phyloP scores from a whole-genome alignment of 164 flowering plant species.

The Cinnamomum chago region DNA sequence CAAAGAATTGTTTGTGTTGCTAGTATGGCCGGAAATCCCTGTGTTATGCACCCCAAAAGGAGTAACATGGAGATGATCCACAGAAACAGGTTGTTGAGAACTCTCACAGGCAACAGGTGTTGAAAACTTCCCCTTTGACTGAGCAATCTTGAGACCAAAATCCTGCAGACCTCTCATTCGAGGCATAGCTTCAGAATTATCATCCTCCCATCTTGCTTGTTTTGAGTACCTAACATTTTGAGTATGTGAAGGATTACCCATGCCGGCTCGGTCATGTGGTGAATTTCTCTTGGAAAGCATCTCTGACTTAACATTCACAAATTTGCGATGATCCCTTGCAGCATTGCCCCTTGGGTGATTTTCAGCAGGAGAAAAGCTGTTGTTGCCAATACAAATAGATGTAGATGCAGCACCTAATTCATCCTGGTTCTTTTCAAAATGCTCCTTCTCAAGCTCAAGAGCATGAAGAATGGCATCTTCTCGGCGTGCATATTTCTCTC shows the following conservation, averaged over 20 bases:
- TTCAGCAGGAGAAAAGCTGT: conserved; percentile 26
- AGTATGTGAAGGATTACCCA: conserved; percentile 16
- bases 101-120: conserved; percentile 28
- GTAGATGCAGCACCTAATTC: conserved; percentile 34
- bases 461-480: conserved; percentile 99
- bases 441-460: conserved; percentile 85
- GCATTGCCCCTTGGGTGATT: conserved; percentile 19
- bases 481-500: conserved; percentile 95
- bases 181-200: conserved; percentile 41
- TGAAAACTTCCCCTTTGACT: conserved; percentile 37
- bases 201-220: conserved; percentile 39
- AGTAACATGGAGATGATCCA: conserved; percentile 22
- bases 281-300: conserved; percentile 26
- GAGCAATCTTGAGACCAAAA: conserved; percentile 54
- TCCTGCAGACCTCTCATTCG: conserved; percentile 81
- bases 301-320: conserved; percentile 25
- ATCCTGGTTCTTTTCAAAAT: conserved; percentile 49
- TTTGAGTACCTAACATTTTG: conserved; percentile 14
- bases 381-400: conserved; percentile 29
- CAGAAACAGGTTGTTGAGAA: conserved; percentile 16
- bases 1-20: conserved; percentile 27
- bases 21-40: conserved; percentile 27
- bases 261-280: conserved; percentile 28
- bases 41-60: conserved; percentile 21
- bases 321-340: conserved; percentile 25